phyloP scores from a whole-genome alignment of 352 stramenopile species.

The Globisporangium spinosum region DNA sequence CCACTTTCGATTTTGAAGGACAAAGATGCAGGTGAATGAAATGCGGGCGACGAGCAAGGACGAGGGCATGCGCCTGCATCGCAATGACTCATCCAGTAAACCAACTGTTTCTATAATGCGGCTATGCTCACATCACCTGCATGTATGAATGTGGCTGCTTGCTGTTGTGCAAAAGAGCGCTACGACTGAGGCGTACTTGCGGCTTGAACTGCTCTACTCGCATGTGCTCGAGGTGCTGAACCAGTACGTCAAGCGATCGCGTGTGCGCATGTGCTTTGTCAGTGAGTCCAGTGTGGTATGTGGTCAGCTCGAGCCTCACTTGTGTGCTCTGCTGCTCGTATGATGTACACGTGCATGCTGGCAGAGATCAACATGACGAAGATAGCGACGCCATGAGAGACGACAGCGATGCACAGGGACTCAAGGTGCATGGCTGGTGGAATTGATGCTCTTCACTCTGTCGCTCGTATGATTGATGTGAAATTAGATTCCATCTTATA shows the following conservation, averaged over 20 bases:
- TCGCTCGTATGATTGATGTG: not conserved
- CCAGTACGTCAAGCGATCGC: conserved; percentile 10
- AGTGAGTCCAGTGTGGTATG: not conserved
- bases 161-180: conserved; percentile 7
- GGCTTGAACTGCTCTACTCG: conserved; percentile 30
- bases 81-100: not conserved
- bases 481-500: not conserved
- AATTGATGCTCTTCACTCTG: not conserved
- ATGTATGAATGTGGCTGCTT: not conserved
- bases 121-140: not conserved
- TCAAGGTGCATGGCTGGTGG: conserved; percentile 12
- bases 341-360: not conserved
- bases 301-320: not conserved
- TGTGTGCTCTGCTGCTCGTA: not conserved
- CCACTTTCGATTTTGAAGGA: not conserved
- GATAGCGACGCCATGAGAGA: not conserved
- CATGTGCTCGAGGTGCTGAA: conserved; percentile 30
- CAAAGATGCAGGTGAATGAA: not conserved
- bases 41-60: not conserved
- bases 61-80: not conserved
- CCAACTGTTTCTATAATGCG: not conserved
- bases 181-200: conserved; percentile 29
- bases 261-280: not conserved
- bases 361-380: conserved; percentile 4
- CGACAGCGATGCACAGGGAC: conserved; percentile 12